Evolutionary conservation across 768 basidiomycete species (phyloP), one percentile per base, ranked within the genome.

Genomic region (Strobilomyces echinocephalus): DNA sequence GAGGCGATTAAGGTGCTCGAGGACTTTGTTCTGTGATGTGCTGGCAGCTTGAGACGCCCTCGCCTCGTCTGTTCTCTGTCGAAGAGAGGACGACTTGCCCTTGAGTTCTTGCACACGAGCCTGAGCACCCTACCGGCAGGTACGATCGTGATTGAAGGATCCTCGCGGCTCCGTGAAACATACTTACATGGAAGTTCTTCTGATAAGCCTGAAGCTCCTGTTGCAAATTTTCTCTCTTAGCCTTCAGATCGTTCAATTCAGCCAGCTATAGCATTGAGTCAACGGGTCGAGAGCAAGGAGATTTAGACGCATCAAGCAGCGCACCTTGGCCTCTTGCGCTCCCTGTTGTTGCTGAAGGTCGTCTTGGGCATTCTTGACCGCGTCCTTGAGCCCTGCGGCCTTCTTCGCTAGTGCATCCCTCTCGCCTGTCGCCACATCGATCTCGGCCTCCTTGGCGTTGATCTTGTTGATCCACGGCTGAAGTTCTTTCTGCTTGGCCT

Each of bases 401-500:
- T 89, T 94, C 71, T 85, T 84, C 1, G 75, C 73, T 18, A 97
- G 73, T 12, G 88, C 79, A 57, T 93, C 88, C 15, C 89, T 82
- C 72, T 99, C 94, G 56, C 91, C 88, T 9, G 77, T 77, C 1
- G 91, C 92, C 16, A 98, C 82, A 59, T 93, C 88, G 49, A 97
- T 77, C 47, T 83, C 83, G 24, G 24, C 24, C 24, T 24, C 24
- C 24, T 24, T 24, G 24, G 24, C 24, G 24, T 24, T 24, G 24
- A 98, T 87, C 72, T 95, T 88, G 20, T 85, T 80, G 4, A 84
- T 87, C 95, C 95, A 97, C 0, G 97, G 97, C 61, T 95, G 88
- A 7, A 98, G 83, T 55, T 97, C 95, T 59, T 84, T 87, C 72
- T 99, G 97, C 24, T 24, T 24, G 24, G 24, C 24, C 24, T 24